Evolutionary conservation across 2,329 filamentous ascomycete species (phyloP).

Genomic region (Diaporthe sp.): DNA sequence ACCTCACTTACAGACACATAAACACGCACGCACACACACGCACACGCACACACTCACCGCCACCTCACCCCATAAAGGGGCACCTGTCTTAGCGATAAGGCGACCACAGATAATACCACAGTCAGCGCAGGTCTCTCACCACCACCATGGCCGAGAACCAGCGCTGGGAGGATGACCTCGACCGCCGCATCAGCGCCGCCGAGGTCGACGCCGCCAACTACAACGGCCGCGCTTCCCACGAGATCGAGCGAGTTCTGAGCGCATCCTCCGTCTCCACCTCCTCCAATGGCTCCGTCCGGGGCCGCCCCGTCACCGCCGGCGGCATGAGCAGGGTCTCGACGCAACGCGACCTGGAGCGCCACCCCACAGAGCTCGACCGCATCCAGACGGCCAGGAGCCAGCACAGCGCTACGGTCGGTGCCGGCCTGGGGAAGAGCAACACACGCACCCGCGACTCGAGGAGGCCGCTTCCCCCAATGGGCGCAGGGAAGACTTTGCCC

Average conservation of each 20-base stretch:
- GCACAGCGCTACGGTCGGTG: conserved; percentile 80
- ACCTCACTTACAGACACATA: neutral
- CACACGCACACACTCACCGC: neutral
- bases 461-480: conserved; percentile 77
- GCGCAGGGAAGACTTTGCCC: conserved; percentile 81
- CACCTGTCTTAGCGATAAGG: neutral
- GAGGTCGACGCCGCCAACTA: conserved; percentile 66
- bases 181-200: conserved; percentile 66
- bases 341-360: conserved; percentile 76
- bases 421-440: conserved; percentile 52
- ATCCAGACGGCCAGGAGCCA: conserved; percentile 80
- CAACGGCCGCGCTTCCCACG: conserved; percentile 55
- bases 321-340: conserved; percentile 75
- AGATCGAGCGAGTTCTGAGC: conserved; percentile 73
- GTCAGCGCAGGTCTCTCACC: conserved; percentile 3
- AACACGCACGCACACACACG: neutral
- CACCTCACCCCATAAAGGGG: neutral
- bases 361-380: conserved; percentile 77
- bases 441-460: conserved; percentile 63
- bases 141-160: conserved; percentile 30
- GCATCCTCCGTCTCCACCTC: conserved; percentile 65
- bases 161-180: conserved; percentile 65
- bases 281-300: conserved; percentile 55
- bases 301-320: conserved; percentile 50
- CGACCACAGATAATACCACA: neutral